These are phyloP conservation scores for Pyricularia sp. DNA, from an alignment of 2,329 filamentous ascomycete species.

Conservation along the genomic window DNA sequence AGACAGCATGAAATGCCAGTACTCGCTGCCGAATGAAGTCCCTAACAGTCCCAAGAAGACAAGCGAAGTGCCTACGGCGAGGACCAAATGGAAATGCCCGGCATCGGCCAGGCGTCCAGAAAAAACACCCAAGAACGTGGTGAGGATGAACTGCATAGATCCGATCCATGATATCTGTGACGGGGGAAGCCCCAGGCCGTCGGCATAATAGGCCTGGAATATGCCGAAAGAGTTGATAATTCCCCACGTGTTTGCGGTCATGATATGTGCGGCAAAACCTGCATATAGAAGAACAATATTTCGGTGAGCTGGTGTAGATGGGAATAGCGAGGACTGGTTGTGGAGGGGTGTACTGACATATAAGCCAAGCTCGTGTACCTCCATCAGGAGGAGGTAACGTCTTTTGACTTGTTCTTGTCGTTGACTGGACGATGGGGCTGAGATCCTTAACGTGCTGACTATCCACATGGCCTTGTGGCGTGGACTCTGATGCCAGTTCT, in stretches of 20 bases:
- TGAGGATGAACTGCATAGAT: constrained; percentile 7
- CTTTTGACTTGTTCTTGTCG: neutral
- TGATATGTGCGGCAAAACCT: constrained; percentile 11
- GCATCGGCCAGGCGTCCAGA: constrained; percentile 9
- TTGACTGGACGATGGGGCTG: neutral
- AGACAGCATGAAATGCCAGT: constrained; percentile 16
- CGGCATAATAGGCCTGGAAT: constrained; percentile 11
- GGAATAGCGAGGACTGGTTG: neutral
- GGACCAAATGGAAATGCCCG: constrained; percentile 8
- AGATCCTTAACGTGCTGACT: neutral
- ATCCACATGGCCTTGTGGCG: neutral
- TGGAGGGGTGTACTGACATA: constrained; percentile 1
- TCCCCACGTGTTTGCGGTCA: constrained; percentile 13
- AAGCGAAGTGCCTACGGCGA: constrained; percentile 6
- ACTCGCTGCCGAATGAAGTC: constrained; percentile 6
- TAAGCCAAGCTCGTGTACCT: constrained; percentile 6
- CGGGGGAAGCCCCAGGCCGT: constrained; percentile 8
- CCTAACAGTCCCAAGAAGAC: constrained; percentile 7
- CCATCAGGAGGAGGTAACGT: constrained; percentile 7
- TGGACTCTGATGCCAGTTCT: neutral
- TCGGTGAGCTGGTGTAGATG: neutral
- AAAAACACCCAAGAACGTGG: constrained; percentile 7
- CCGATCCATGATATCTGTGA: constrained; percentile 12
- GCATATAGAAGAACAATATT: neutral
- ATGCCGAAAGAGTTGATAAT: constrained; percentile 12